Percentiles rank a stretch among this genome's conserved stretches.
phyloP scores from a whole-genome alignment of 441 rosid genomes.

The Erysimum cheiri region DNA sequence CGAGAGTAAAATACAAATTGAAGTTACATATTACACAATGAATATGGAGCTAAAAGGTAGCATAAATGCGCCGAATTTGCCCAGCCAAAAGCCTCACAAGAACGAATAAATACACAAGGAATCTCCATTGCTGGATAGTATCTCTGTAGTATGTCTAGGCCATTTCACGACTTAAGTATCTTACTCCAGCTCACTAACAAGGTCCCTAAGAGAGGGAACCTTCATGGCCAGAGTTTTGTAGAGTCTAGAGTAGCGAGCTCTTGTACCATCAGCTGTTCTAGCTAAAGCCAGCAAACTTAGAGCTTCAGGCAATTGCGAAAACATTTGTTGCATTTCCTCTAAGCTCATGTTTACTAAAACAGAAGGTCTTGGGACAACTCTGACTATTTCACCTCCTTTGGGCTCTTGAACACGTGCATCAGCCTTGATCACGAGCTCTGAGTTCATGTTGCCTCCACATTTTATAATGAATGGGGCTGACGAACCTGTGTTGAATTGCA shows the following conservation, averaged over 20 bases:
- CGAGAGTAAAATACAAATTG: constrained; percentile 20
- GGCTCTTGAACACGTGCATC: constrained; percentile 91
- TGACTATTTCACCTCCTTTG: constrained; percentile 87
- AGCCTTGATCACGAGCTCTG: constrained; percentile 94
- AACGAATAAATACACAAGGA: constrained; percentile 36
- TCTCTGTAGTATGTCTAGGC: constrained; percentile 28
- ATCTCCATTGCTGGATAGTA: constrained; percentile 7
- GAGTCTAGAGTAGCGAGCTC: constrained; percentile 96
- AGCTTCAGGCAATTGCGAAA: constrained; percentile 91
- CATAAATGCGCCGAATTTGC: constrained; percentile 16
- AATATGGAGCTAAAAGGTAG: constrained; percentile 32
- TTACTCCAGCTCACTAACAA: constrained; percentile 92
- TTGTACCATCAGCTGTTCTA: constrained; percentile 95
- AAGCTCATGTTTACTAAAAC: constrained; percentile 77
- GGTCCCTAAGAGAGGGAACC: constrained; percentile 91
- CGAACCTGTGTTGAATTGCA: constrained; percentile 91
- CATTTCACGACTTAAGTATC: constrained; percentile 64
- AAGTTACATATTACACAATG: constrained; percentile 35
- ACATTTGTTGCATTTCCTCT: constrained; percentile 88
- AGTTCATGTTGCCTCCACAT: constrained; percentile 92
- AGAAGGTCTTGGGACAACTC: constrained; percentile 92
- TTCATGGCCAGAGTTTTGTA: constrained; percentile 98
- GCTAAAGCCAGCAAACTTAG: constrained; percentile 91
- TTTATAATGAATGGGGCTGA: constrained; percentile 90
- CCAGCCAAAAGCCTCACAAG: constrained; percentile 24